Evolutionary conservation across 2,329 filamentous ascomycete genomes (phyloP), one percentile per base, ranked within the genome.

Genomic region (Scytalidium lignicola): DNA sequence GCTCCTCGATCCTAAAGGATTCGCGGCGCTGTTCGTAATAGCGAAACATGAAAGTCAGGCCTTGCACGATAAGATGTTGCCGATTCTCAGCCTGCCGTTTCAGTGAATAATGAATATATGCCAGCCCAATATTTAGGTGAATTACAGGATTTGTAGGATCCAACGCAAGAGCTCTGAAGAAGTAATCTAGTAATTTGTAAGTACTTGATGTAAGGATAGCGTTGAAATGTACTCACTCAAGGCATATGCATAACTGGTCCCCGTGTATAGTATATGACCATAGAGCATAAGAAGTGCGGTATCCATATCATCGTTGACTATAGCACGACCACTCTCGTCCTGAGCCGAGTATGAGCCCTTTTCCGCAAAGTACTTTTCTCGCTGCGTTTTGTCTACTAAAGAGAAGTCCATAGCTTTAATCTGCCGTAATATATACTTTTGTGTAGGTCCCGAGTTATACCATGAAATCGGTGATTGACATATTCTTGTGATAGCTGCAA

Each of bases 41-140:
- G 29, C 81, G 74, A 50, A 85, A 80, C 50, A 97, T 69, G 60
- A 96, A 96, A 0, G 84, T 75, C 45, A 96, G 77, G 0, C 90
- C 93, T 65, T 97, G 91, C 55, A 89, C 76, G 40, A 96, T 82
- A 39, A 90, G 80, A 62, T 88, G 92, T 63, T 97, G 92, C 1
- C 93, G 76, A 64, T 97, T 97, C 43, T 92, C 89, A 0, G 86
- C 84, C 66, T 95, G 89, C 2, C 92, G 80, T 66, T 97, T 96
- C 62, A 96, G 78, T 0, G 87, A 85, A 64, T 93, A 87, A 65
- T 96, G 89, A 37, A 96, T 80, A 65, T 96, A 97, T 23, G 85
- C 85, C 12, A 93, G 78, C 0, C 85, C 90, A 20, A 96, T 84
- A 58, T 82, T 87, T 10, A 99, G 78, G 54, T 90, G 86, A 55